These are phyloP conservation scores for Paramyrothecium roridum DNA, from an alignment of 2,329 filamentous ascomycete species.

Conservation along the genomic window DNA sequence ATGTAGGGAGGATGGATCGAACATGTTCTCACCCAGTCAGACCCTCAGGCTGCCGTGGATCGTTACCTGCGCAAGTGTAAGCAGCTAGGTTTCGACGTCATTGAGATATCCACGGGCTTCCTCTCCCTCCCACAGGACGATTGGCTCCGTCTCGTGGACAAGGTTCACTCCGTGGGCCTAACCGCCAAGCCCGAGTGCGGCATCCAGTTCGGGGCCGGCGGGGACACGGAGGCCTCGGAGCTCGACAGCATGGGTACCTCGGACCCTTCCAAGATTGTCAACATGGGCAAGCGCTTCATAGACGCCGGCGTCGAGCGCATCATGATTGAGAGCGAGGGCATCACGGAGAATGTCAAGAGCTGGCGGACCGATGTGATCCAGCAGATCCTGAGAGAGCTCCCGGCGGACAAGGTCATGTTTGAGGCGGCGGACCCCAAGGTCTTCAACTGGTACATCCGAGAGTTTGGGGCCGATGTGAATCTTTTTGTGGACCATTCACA, in stretches of 20 bases:
- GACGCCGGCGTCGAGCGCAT: conserved; percentile 49
- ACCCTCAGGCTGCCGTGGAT: conserved; percentile 41
- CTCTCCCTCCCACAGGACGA: conserved; percentile 50
- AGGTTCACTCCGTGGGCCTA: conserved; percentile 41
- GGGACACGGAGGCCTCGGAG: conserved; percentile 43
- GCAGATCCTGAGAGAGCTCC: conserved; percentile 46
- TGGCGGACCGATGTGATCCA: conserved; percentile 56
- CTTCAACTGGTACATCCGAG: conserved; percentile 54
- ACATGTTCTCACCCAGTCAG: conserved; percentile 13
- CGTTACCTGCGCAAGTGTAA: conserved; percentile 50
- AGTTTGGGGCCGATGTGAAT: conserved; percentile 56
- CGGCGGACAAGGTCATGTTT: conserved; percentile 53
- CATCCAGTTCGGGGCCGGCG: conserved; percentile 55
- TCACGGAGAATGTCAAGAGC: conserved; percentile 51
- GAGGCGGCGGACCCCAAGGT: conserved; percentile 53
- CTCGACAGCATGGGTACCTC: conserved; percentile 17
- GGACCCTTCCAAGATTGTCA: conserved; percentile 24
- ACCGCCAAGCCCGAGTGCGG: conserved; percentile 53
- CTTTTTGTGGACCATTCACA: conserved; percentile 56
- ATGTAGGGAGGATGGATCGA: neutral
- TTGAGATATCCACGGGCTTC: conserved; percentile 52
- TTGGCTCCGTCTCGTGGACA: conserved; percentile 48
- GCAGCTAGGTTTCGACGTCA: conserved; percentile 49
- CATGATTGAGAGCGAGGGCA: conserved; percentile 59
- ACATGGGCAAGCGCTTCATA: conserved; percentile 46